phyloP scores from a whole-genome alignment of 768 basidiomycete species.

The Porphyrellus cyaneotinctus region DNA sequence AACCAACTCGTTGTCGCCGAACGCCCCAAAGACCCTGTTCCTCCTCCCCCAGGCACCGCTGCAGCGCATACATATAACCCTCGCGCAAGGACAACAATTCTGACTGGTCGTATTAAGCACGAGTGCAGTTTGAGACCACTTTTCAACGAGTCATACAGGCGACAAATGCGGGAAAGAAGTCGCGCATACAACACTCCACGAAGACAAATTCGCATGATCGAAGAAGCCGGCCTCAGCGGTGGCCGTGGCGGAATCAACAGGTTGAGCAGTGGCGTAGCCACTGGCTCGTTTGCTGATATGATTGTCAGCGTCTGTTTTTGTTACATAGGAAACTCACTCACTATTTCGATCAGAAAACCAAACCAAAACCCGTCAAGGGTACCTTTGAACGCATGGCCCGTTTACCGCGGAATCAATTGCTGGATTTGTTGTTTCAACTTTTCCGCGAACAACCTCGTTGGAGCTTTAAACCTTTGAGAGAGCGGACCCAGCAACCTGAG shows the following conservation, averaged over 20 bases:
- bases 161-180: slow-evolving; percentile 67
- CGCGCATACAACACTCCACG: slow-evolving; percentile 61
- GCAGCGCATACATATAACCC: slow-evolving; percentile 42
- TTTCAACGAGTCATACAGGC: slow-evolving; percentile 63
- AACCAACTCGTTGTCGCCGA: slow-evolving; percentile 86
- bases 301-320: slow-evolving; percentile 46
- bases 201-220: slow-evolving; percentile 69
- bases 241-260: slow-evolving; percentile 73
- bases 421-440: slow-evolving; percentile 74
- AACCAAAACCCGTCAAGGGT: slow-evolving; percentile 63
- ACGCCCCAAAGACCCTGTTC: slow-evolving; percentile 61
- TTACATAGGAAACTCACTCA: slow-evolving; percentile 3
- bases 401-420: slow-evolving; percentile 82
- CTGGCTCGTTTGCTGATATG: slow-evolving; percentile 58
- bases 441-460: slow-evolving; percentile 82
- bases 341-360: slow-evolving; percentile 45
- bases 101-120: slow-evolving; percentile 78
- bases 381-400: slow-evolving; percentile 88
- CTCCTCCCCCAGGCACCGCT: slow-evolving; percentile 35
- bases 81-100: slow-evolving; percentile 70
- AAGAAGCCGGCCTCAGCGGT: slow-evolving; percentile 63
- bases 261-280: slow-evolving; percentile 70
- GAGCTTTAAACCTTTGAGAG: slow-evolving; percentile 72
- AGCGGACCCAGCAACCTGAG: slow-evolving; percentile 83
- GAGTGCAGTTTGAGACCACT: slow-evolving; percentile 71